Evolutionary conservation across 1,284 basidiomycete species (phyloP).

Genomic region (Melampsora larici-populina): DNA sequence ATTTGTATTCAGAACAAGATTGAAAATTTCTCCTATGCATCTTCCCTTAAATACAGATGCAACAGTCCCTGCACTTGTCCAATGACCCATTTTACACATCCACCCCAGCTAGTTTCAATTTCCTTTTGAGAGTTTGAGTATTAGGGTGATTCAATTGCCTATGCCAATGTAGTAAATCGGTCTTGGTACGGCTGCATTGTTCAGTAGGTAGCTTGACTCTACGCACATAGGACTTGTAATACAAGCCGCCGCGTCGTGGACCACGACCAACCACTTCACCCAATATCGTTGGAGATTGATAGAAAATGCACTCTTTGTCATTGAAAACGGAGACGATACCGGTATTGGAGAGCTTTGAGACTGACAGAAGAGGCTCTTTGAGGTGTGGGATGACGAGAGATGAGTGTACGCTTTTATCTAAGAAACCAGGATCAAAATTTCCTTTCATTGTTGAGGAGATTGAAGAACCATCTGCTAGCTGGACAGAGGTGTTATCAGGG

Average conservation of each 20-base stretch:
- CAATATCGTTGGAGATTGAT: background rate
- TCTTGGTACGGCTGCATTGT: background rate
- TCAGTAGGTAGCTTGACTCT: background rate
- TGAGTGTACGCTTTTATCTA: background rate
- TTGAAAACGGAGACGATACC: constrained; percentile 5
- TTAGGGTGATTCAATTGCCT: background rate
- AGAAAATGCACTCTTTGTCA: constrained; percentile 1
- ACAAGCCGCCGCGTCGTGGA: background rate
- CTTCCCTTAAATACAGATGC: background rate
- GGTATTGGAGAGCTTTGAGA: background rate
- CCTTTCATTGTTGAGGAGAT: background rate
- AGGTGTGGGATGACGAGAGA: constrained; percentile 9
- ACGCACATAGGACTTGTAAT: background rate
- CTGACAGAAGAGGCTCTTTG: constrained; percentile 20
- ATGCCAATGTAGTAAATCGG: background rate
- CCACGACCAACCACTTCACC: background rate
- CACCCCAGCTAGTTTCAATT: background rate
- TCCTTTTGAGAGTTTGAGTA: background rate
- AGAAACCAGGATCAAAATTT: background rate
- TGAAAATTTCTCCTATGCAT: background rate
- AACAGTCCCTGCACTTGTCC: background rate
- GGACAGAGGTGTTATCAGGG: background rate
- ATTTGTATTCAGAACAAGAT: background rate
- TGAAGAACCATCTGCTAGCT: constrained; percentile 5
- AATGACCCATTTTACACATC: background rate